Conservation (phyloP, 805 yeast species). For the Wickerhamomyces ciferrii region DNA sequence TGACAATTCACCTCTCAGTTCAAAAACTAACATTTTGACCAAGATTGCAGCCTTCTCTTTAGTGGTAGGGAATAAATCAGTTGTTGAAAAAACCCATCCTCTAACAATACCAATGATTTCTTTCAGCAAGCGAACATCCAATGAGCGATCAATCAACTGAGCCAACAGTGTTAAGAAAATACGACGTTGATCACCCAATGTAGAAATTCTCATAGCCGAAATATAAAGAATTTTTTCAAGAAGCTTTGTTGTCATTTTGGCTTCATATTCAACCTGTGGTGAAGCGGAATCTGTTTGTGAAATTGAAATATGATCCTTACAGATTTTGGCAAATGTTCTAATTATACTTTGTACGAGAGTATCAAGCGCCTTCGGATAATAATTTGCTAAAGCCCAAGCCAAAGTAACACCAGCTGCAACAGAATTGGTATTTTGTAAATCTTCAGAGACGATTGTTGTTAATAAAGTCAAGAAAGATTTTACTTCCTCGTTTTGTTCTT, state of each 20-base stretch:
- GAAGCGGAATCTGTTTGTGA: conserved; percentile 32
- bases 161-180: conserved; percentile 82
- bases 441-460: conserved; percentile 70
- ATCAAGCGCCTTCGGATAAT: conserved; percentile 70
- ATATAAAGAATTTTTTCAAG: conserved; percentile 73
- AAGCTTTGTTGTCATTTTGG: conserved; percentile 71
- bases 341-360: conserved; percentile 70
- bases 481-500: conserved; percentile 56
- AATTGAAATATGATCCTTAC: conserved; percentile 77
- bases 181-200: conserved; percentile 91
- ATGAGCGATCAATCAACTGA: conserved; percentile 83
- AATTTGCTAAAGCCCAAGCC: conserved; percentile 76
- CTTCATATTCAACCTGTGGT: conserved; percentile 55
- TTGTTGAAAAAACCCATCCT: conserved; percentile 82
- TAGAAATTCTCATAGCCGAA: conserved; percentile 74
- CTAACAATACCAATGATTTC: conserved; percentile 76
- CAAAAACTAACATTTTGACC: conserved; percentile 91
- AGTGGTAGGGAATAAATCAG: conserved; percentile 85
- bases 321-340: conserved; percentile 83
- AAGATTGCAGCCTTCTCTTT: conserved; percentile 95
- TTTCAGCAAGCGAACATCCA: conserved; percentile 67
- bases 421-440: conserved; percentile 65
- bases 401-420: conserved; percentile 83
- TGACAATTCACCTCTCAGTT: conserved; percentile 78
- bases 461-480: conserved; percentile 57